phyloP scores from a whole-genome alignment of 2,329 filamentous ascomycete species.

The Fusarium robinianum region DNA sequence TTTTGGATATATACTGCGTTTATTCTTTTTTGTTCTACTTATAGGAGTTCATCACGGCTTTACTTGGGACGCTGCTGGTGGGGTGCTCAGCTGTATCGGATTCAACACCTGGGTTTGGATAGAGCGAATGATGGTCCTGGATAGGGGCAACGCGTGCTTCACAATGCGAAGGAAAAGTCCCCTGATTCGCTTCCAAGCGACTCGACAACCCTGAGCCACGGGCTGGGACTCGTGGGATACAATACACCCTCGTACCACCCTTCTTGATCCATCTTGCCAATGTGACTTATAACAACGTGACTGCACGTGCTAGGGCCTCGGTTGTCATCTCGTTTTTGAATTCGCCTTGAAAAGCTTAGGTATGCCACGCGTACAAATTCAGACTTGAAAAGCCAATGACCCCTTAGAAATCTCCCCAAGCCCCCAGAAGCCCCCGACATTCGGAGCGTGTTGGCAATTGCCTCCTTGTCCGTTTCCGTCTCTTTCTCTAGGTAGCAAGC shows the following conservation, averaged over 20 bases:
- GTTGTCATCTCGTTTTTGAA: constrained; percentile 15
- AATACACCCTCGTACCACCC: constrained; percentile 24
- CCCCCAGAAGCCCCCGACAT: too few relatives aligned
- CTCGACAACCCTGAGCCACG: constrained; percentile 1
- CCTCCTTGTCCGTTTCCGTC: too few relatives aligned
- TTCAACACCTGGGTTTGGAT: constrained; percentile 11
- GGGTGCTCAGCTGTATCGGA: constrained; percentile 24
- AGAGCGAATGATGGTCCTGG: constrained; percentile 18
- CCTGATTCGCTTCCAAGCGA: too few relatives aligned
- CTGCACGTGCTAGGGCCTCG: constrained; percentile 6
- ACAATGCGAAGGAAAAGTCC: constrained; percentile 8
- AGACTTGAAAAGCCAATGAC: constrained; percentile 2
- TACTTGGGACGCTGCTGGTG: constrained; percentile 28
- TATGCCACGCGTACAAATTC: constrained; percentile 21
- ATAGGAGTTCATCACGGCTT: constrained; percentile 32
- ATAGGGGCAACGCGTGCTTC: constrained; percentile 1
- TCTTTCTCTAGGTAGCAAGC: too few relatives aligned
- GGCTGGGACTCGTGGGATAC: background rate
- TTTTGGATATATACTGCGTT: constrained; percentile 17
- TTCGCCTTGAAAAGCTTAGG: constrained; percentile 1
- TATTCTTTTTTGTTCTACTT: constrained; percentile 13
- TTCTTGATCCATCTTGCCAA: constrained; percentile 7
- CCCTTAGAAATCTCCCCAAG: constrained; percentile 2
- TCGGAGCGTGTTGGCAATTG: too few relatives aligned
- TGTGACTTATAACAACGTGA: constrained; percentile 1